Conservation (phyloP, 768 basidiomycete genomes). For the Suillus subluteus region DNA sequence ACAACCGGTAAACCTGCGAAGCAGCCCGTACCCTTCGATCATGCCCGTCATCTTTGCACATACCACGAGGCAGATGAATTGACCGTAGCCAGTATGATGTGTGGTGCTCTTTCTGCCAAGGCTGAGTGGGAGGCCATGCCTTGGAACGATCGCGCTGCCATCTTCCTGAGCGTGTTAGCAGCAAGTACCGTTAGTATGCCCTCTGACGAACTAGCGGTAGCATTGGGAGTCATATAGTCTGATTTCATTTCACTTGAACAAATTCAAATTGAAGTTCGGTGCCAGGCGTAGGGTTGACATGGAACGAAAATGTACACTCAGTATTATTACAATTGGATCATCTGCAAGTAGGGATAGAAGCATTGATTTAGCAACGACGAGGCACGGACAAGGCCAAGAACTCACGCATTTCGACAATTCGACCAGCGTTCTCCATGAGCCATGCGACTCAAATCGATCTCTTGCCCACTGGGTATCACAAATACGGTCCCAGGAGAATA, state of each 20-base stretch:
- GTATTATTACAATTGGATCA: neutral
- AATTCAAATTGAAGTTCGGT: neutral
- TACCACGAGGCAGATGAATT: too few species aligned
- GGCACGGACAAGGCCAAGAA: neutral
- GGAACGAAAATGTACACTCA: neutral
- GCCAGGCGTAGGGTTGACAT: neutral
- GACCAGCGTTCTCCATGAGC: neutral
- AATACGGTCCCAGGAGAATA: neutral
- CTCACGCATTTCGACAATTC: neutral
- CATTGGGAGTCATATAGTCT: neutral
- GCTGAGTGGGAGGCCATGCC: too few species aligned
- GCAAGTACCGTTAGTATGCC: too few species aligned
- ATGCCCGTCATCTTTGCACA: too few species aligned
- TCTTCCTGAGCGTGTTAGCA: too few species aligned
- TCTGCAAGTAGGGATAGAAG: neutral
- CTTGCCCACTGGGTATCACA: neutral
- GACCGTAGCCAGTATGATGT: too few species aligned
- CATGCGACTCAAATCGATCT: neutral
- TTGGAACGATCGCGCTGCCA: too few species aligned
- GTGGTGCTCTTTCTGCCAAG: too few species aligned
- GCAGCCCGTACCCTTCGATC: too few species aligned
- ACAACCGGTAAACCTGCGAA: too few species aligned
- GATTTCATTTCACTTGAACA: neutral
- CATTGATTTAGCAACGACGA: neutral
- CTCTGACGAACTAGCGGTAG: too few species aligned